Conservation (phyloP, 2,329 filamentous ascomycete species). For the Lachnellula arida region DNA sequence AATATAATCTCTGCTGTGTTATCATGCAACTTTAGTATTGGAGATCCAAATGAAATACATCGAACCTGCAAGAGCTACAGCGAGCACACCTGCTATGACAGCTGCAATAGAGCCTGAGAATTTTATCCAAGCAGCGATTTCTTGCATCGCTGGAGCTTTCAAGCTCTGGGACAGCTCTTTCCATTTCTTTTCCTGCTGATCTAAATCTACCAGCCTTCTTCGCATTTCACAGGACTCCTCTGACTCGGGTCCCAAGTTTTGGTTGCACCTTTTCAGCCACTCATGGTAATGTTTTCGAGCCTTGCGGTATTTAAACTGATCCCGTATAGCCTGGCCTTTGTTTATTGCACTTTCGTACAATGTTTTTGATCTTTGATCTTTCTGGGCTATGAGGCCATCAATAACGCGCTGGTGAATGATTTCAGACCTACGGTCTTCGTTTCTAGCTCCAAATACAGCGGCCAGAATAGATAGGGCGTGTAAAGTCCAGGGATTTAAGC, state of each 20-base stretch:
- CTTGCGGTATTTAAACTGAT: slow-evolving; percentile 5
- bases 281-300: slow-evolving; percentile 8
- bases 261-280: slow-evolving; percentile 8
- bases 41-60: too few relatives aligned
- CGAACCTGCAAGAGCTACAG: too few relatives aligned
- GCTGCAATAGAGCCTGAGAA: background rate
- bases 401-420: slow-evolving; percentile 3
- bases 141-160: background rate
- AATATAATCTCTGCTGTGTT: too few relatives aligned
- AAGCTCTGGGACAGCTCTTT: background rate
- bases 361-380: background rate
- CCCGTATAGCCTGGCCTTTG: slow-evolving; percentile 9
- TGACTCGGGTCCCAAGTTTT: slow-evolving; percentile 7
- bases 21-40: too few relatives aligned
- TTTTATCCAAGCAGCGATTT: background rate
- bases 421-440: background rate
- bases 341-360: slow-evolving; percentile 10
- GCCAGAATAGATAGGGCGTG: too few relatives aligned
- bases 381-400: slow-evolving; percentile 1
- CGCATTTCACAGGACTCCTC: slow-evolving; percentile 3
- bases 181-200: slow-evolving; percentile 1
- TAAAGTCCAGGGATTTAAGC: too few relatives aligned
- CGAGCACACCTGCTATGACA: too few relatives aligned
- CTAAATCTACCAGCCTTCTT: background rate
- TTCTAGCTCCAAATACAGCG: too few relatives aligned